Evolutionary conservation across 202 grass and related monocot genomes (phyloP).

Genomic region (Setaria viridis): DNA sequence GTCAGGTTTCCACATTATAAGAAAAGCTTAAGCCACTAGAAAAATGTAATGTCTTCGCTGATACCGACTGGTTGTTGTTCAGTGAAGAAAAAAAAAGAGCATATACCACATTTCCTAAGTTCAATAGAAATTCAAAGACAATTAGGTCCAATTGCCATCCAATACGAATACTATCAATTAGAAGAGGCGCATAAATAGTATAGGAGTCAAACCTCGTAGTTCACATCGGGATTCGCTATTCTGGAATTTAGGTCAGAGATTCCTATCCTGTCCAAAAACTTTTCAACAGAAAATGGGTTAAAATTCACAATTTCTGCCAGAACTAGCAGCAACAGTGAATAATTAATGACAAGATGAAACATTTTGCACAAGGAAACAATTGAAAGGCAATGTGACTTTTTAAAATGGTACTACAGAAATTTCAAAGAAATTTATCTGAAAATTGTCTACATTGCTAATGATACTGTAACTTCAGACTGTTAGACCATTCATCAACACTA

Average conservation of each 20-base stretch:
- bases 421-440: background rate
- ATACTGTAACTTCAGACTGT: conserved; percentile 11
- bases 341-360: background rate
- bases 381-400: background rate
- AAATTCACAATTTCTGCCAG: background rate
- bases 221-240: background rate
- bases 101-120: background rate
- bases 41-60: conserved; percentile 14
- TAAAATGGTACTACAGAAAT: background rate
- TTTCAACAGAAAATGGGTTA: conserved; percentile 2
- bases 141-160: background rate
- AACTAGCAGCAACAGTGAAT: background rate
- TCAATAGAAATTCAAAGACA: background rate
- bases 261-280: conserved; percentile 11
- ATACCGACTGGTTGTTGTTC: conserved; percentile 2
- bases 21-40: conserved; percentile 27
- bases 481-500: background rate
- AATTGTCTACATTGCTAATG: background rate
- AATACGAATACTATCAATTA: background rate
- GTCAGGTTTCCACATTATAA: background rate
- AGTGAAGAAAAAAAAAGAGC: background rate
- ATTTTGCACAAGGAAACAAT: background rate
- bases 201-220: conserved; percentile 14
- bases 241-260: background rate
- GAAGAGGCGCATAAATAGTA: background rate